These are phyloP conservation scores for Piper betle DNA, from an alignment of 164 flowering plant species.

Conservation along the genomic window DNA sequence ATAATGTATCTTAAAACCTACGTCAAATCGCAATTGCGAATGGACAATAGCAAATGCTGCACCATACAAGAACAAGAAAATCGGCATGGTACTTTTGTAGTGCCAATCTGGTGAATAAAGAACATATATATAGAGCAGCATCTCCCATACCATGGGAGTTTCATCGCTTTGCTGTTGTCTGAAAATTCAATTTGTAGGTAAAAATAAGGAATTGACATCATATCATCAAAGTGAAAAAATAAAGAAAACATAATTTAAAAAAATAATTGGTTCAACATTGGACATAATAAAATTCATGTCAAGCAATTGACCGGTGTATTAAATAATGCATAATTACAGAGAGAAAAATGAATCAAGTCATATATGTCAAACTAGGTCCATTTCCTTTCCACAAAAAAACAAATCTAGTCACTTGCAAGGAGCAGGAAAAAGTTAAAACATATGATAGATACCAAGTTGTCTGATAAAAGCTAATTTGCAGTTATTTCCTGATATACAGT, in stretches of 20 bases:
- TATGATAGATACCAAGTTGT: no score
- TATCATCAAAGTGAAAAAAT: background rate
- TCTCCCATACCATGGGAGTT: slow-evolving; percentile 83
- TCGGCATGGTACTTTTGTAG: slow-evolving; percentile 79
- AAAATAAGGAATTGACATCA: background rate
- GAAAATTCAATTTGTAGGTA: slow-evolving; percentile 2
- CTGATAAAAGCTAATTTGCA: no score
- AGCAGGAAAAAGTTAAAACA: no score
- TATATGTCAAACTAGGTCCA: no score
- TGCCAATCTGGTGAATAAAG: slow-evolving; percentile 89
- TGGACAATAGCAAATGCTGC: slow-evolving; percentile 50
- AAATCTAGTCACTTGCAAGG: no score
- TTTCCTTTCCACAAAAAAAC: no score
- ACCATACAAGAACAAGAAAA: slow-evolving; percentile 65
- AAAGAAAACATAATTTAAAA: no score
- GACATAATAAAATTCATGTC: no score
- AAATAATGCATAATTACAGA: no score
- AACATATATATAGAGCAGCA: slow-evolving; percentile 68
- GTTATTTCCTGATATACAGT: no score
- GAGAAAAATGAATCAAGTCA: no score
- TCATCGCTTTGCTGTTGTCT: slow-evolving; percentile 45
- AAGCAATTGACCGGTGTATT: background rate
- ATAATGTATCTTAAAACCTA: slow-evolving; percentile 65
- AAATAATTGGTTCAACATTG: background rate
- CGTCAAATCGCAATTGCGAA: slow-evolving; percentile 36